Percentiles rank a stretch among this genome's conserved stretches.
Conservation (phyloP, 106 monocot species). For the Cymbidium sinense region DNA sequence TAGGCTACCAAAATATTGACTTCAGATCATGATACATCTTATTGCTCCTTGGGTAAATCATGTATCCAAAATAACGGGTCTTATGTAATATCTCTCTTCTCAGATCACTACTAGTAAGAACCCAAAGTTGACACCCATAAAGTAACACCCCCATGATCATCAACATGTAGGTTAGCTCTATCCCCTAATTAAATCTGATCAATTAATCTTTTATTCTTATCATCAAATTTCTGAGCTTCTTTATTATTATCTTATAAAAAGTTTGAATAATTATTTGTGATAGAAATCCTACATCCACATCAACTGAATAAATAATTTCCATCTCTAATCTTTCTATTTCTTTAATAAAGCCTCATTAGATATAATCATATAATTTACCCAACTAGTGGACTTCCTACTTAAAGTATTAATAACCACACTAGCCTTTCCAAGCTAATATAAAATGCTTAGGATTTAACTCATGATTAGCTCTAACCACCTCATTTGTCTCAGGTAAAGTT, state of each 20-base stretch:
- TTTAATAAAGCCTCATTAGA: background rate
- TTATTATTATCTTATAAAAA: background rate
- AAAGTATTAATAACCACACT: background rate
- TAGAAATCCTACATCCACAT: background rate
- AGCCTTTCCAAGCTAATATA: background rate
- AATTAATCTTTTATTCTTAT: no score
- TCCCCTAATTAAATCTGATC: no score
- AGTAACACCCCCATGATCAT: background rate
- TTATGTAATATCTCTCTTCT: background rate
- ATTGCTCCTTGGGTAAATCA: background rate
- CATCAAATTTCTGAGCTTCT: no score
- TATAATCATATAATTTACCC: background rate
- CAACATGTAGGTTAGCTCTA: background rate
- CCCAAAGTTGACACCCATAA: no score
- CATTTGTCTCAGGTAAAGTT: background rate
- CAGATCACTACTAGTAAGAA: background rate
- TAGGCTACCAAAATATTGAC: background rate
- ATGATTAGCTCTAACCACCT: background rate
- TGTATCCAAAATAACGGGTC: background rate
- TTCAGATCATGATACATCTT: background rate
- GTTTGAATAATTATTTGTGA: background rate
- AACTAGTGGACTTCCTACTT: background rate
- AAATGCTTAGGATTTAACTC: background rate
- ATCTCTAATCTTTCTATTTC: background rate
- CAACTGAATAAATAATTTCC: background rate